Evolutionary conservation across 345 rosid genomes (phyloP), one percentile per base, ranked within the genome.

Genomic region (Boechera stricta): DNA sequence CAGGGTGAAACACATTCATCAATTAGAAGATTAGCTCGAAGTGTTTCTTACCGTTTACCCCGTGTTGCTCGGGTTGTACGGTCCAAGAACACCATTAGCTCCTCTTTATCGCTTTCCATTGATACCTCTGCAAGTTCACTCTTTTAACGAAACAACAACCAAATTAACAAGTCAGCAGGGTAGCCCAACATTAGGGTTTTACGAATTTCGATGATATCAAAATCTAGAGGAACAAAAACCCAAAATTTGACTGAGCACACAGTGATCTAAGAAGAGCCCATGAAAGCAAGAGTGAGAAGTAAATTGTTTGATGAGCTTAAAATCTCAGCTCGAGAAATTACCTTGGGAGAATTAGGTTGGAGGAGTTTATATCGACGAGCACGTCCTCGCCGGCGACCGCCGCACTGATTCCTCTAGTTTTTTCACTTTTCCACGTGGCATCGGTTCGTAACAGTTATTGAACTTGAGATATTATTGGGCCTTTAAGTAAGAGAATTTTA

Each of bases 41-140:
- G 32, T 36, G 63, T 12, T 51, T 55, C 64, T 77, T 47, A 88
- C 98, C 98, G 86, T 80, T 85, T 91, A 15, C 97, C 98, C 79
- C 92, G 86, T 45, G 93, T 89, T 65, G 84, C 66, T 63, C 98
- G 90, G 71, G 90, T 73, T 64, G 80, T 36, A 67, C 93, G 93
- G 58, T 89, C 98, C 54, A 93, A 89, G 77, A 89, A 85, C 57
- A 85, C 84, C 29, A 77, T 24, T 39, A 64, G 75, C 41, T 87
- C 87, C 31, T 87, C 93, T 77, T 83, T 81, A 51, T 87, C 71
- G 66, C 73, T 70, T 66, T 85, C 94, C 93, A 87, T 84, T 63
- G 67, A 12, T 64, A 71, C n/a, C 69, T 74, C 39, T 61, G 59
- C 42, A 71, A 77, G 55, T 35, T 45, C 67, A 64, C 53, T 11